Conservation (phyloP, 768 basidiomycete species). For the Serendipita vermifera region DNA sequence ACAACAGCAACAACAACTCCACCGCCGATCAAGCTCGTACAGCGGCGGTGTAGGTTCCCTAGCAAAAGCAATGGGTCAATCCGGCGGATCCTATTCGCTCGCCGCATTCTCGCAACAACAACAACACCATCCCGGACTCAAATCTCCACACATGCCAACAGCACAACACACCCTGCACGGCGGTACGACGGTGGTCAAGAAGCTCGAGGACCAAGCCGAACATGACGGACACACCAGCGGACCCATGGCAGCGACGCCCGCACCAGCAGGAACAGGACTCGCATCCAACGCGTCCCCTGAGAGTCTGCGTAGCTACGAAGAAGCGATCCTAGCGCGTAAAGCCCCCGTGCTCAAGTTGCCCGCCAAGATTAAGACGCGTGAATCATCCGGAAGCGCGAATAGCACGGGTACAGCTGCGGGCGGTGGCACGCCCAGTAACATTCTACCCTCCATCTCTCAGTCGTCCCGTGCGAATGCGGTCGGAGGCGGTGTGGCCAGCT, state of each 20-base stretch:
- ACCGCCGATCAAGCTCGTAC: neutral
- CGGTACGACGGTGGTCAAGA: constrained; percentile 5
- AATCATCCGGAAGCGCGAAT: neutral
- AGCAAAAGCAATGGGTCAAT: neutral
- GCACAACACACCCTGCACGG: neutral
- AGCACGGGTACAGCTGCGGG: constrained; percentile 12
- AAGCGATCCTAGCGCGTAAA: constrained; percentile 58
- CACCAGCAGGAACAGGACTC: neutral
- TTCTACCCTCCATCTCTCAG: constrained; percentile 29
- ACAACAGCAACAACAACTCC: neutral
- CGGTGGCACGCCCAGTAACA: constrained; percentile 20
- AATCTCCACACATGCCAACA: neutral
- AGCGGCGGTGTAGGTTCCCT: too few species aligned
- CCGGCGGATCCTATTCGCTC: too few species aligned
- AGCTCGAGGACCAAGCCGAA: neutral
- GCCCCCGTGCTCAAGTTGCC: constrained; percentile 38
- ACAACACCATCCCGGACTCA: too few species aligned
- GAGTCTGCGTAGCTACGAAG: constrained; percentile 59
- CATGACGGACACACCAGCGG: neutral
- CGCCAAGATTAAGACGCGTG: constrained; percentile 35
- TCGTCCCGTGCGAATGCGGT: neutral
- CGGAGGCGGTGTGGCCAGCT: neutral
- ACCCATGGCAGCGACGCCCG: neutral
- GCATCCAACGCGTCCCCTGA: constrained; percentile 29
- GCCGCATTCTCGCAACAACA: too few species aligned